Evolutionary conservation across 1,139 yeast species (phyloP).

Genomic region (Kazachstania sp.): DNA sequence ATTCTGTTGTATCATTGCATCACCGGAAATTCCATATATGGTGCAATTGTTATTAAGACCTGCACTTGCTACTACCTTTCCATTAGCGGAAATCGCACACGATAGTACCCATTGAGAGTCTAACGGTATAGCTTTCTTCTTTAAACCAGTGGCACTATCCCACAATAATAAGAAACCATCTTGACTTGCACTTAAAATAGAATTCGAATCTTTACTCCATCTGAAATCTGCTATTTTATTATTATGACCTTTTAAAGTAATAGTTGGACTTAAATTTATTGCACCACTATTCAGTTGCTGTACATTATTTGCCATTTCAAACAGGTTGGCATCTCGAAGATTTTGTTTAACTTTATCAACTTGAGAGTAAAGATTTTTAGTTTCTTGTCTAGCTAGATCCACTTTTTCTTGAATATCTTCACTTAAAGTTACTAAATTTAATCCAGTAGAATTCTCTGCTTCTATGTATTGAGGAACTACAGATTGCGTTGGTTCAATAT

Average conservation of each 20-base stretch:
- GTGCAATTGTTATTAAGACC: slow-evolving; percentile 78
- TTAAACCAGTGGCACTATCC: slow-evolving; percentile 71
- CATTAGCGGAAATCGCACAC: slow-evolving; percentile 65
- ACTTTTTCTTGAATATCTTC: slow-evolving; percentile 28
- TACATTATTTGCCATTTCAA: slow-evolving; percentile 34
- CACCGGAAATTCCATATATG: slow-evolving; percentile 44
- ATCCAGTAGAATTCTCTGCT: neutral
- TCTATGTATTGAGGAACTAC: neutral
- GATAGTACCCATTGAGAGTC: slow-evolving; percentile 74
- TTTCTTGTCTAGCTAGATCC: slow-evolving; percentile 38
- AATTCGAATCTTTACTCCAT: slow-evolving; percentile 58
- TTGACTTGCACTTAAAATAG: slow-evolving; percentile 66
- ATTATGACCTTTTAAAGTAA: slow-evolving; percentile 59
- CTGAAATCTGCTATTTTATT: slow-evolving; percentile 62
- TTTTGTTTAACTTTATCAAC: slow-evolving; percentile 38
- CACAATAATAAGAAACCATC: slow-evolving; percentile 82
- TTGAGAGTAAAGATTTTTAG: slow-evolving; percentile 41
- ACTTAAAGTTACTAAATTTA: slow-evolving; percentile 13
- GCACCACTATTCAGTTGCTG: slow-evolving; percentile 21
- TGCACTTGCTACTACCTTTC: slow-evolving; percentile 62
- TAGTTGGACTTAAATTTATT: slow-evolving; percentile 32
- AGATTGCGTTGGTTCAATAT: neutral
- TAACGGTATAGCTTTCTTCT: slow-evolving; percentile 58
- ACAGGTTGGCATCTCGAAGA: slow-evolving; percentile 41
- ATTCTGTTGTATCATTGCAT: slow-evolving; percentile 36